phyloP scores from a whole-genome alignment of 352 stramenopile genomes.

The Phytopythium litorale region DNA sequence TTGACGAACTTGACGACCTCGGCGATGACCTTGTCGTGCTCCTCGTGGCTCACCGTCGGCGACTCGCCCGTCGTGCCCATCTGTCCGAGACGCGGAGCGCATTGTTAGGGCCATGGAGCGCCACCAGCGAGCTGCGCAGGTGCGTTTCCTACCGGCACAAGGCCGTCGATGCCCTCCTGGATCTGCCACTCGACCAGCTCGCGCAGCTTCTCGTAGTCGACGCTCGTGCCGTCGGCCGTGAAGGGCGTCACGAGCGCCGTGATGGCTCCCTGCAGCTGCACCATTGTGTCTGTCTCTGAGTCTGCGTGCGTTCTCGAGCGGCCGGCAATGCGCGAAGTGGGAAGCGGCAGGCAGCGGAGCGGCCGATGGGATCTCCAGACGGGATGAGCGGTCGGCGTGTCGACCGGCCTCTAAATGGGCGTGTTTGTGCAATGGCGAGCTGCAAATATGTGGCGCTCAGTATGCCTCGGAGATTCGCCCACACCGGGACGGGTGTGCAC shows the following conservation, averaged over 20 bases:
- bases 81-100: constrained; percentile 14
- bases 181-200: constrained; percentile 93
- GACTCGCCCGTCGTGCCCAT: constrained; percentile 98
- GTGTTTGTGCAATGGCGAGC: not conserved
- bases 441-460: not conserved
- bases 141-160: constrained; percentile 84
- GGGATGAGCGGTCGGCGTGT: not conserved
- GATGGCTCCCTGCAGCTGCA: constrained; percentile 83
- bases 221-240: constrained; percentile 80
- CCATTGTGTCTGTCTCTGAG: constrained; percentile 12
- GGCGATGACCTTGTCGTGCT: constrained; percentile 94
- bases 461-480: not conserved
- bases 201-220: constrained; percentile 93
- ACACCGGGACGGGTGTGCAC: constrained; percentile 4
- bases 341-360: not conserved
- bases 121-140: no score
- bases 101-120: not conserved
- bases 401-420: not conserved
- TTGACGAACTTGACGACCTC: constrained; percentile 83
- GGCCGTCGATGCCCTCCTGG: constrained; percentile 92
- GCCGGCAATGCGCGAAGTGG: constrained; percentile 7
- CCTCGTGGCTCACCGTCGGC: constrained; percentile 91
- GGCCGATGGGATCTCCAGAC: not conserved
- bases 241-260: constrained; percentile 97
- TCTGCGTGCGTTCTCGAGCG: not conserved